These are phyloP conservation scores for Saxophila tyrrhenica DNA, from an alignment of 495 filamentous ascomycete genomes.

Conservation along the genomic window DNA sequence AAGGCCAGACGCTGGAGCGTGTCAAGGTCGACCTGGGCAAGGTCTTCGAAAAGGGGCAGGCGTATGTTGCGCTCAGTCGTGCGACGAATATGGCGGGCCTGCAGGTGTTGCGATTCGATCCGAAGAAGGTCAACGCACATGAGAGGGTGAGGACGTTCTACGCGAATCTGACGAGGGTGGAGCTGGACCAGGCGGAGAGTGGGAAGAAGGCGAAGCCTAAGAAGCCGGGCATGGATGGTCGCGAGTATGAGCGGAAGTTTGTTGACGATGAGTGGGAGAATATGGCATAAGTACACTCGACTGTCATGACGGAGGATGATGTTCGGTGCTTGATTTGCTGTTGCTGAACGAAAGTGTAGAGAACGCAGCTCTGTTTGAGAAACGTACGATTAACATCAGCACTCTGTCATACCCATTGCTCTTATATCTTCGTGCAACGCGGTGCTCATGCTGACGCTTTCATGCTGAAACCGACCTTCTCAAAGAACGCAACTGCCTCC, in stretches of 20 bases:
- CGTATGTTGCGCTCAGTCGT: slow-evolving; percentile 71
- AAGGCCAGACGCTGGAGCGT: slow-evolving; percentile 88
- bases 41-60: slow-evolving; percentile 92
- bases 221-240: not conserved
- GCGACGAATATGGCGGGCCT: slow-evolving; percentile 79
- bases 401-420: too few species aligned
- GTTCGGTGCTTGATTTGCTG: not conserved
- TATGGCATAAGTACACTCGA: not conserved
- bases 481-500: not conserved
- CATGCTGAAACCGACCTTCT: not conserved
- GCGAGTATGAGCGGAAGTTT: slow-evolving; percentile 2
- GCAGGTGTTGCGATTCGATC: slow-evolving; percentile 81
- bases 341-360: not conserved
- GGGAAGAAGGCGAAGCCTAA: not conserved
- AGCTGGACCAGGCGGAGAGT: slow-evolving; percentile 12
- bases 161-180: slow-evolving; percentile 53
- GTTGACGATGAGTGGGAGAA: not conserved
- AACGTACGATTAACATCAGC: too few species aligned
- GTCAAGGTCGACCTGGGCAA: slow-evolving; percentile 88
- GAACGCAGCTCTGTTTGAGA: too few species aligned
- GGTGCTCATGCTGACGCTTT: not conserved
- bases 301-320: not conserved
- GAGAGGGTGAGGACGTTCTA: slow-evolving; percentile 79
- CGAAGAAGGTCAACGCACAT: slow-evolving; percentile 88
- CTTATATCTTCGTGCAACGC: too few species aligned